Evolutionary conservation across 2,329 filamentous ascomycete species (phyloP).

Genomic region (Zymoseptoria crescenta): DNA sequence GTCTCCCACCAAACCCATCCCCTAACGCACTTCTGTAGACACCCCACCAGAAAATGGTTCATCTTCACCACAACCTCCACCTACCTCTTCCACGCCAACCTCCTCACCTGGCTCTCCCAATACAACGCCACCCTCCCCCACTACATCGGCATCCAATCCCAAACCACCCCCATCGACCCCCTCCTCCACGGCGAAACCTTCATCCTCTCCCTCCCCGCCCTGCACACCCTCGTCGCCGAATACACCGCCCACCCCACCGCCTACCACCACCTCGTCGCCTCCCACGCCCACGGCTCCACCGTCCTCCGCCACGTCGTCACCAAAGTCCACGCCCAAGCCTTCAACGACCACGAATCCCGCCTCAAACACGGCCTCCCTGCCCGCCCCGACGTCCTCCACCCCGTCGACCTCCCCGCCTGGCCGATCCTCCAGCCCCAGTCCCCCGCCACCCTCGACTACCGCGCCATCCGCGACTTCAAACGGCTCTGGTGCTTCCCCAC

Average conservation of each 20-base stretch:
- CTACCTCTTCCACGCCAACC: conserved; percentile 35
- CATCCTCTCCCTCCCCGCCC: conserved; percentile 18
- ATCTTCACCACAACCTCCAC: conserved; percentile 48
- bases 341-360: neutral
- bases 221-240: neutral
- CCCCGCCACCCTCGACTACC: conserved; percentile 32
- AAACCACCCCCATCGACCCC: conserved; percentile 33
- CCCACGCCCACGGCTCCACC: neutral
- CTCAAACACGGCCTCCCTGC: neutral
- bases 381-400: neutral
- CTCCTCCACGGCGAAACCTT: neutral
- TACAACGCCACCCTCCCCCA: conserved; percentile 36
- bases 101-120: conserved; percentile 39
- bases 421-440: conserved; percentile 32
- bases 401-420: neutral
- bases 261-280: neutral
- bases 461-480: conserved; percentile 22
- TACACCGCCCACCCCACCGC: neutral
- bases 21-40: conserved; percentile 42
- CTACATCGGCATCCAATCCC: conserved; percentile 36
- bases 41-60: conserved; percentile 44
- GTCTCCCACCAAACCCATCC: conserved; percentile 49
- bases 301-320: neutral
- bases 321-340: neutral
- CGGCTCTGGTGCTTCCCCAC: conserved; percentile 25